Evolutionary conservation across 2,329 filamentous ascomycete species (phyloP), one percentile per base, ranked within the genome.

Genomic region (Phaeosphaeriaceae sp.): DNA sequence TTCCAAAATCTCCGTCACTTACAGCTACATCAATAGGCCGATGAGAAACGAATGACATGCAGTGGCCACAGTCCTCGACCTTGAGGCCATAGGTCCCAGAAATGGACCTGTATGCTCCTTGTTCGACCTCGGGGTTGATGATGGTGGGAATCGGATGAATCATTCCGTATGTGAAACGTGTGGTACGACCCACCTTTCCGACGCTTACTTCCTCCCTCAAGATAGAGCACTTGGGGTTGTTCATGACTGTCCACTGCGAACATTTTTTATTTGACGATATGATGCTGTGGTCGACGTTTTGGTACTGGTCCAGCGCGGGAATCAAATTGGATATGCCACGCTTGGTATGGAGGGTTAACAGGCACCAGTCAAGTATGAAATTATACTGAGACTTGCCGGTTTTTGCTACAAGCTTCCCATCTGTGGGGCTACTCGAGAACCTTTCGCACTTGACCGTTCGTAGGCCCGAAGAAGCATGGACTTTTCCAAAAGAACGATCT

Each of bases 1-100:
- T 44, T 9, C 42, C 42, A 15, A 29, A 44, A 29, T 44, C 42
- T 34, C 42, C 42, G 5, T 13, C 13, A 17, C 16, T 17, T n/a
- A 34, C 32, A 9, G 12, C 4, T 34, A 17, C 28, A 30, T 13
- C 28, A 13, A 7, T 30, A 30, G n/a, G n/a, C n/a, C n/a, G n/a
- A n/a, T 34, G 16, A 17, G 32, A 6, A 34, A 34, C 2, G 16
- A 34, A 34, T 15, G 32, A 34, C 13, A 21, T 12, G 21, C 18
- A 4, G 21, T 39, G 18, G 18, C 18, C 18, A 16, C 17, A 39
- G 21, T 23, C 36, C 23, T 26, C 13, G 18, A 28, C 17, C 12
- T 4, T 23, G 36, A 26, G 12, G 6, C 21, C 15, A n/a, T 18
- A 39, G 4, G 36, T 39, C 36, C 23, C 36, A 21, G 18, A 11